phyloP scores from a whole-genome alignment of 2,329 filamentous ascomycete genomes.

The Aspergillus thermomutatus region DNA sequence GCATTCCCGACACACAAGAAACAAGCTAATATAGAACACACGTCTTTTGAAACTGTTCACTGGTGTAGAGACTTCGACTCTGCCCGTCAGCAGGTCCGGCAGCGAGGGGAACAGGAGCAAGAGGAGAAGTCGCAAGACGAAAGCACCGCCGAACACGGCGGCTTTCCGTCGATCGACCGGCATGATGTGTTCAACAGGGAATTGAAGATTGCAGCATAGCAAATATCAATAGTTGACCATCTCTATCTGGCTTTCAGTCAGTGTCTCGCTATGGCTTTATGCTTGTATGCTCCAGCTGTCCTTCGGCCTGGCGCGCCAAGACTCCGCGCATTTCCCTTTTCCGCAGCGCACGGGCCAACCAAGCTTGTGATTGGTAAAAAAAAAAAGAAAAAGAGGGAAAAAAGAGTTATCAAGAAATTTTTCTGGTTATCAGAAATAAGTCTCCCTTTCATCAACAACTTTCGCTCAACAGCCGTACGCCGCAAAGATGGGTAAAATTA shows the following conservation, averaged over 20 bases:
- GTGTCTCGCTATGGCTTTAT: not conserved
- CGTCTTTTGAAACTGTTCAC: conserved; percentile 97
- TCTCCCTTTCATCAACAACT: conserved; percentile 18
- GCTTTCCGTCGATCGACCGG: conserved; percentile 57
- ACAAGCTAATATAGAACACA: conserved; percentile 46
- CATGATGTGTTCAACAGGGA: conserved; percentile 37
- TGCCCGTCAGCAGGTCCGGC: conserved; percentile 78
- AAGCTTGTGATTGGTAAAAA: conserved; percentile 9
- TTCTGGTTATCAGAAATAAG: conserved; percentile 32
- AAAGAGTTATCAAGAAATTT: conserved; percentile 39
- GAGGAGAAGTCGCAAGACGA: conserved; percentile 73
- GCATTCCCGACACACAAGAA: not conserved
- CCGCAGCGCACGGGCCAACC: conserved; percentile 32
- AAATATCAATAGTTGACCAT: conserved; percentile 1
- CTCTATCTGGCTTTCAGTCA: not conserved
- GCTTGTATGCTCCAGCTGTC: conserved; percentile 15
- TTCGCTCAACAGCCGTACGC: conserved; percentile 4
- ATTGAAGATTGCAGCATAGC: conserved; percentile 4
- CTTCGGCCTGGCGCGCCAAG: conserved; percentile 18
- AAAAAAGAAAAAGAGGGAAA: conserved; percentile 22
- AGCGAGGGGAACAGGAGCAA: conserved; percentile 78
- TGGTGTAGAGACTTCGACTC: conserved; percentile 95
- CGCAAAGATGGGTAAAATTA: conserved; percentile 67
- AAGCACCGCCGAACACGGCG: conserved; percentile 71
- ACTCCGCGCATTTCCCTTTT: conserved; percentile 21